Conservation (phyloP, 345 rosid genomes). For the Mangifera indica region DNA sequence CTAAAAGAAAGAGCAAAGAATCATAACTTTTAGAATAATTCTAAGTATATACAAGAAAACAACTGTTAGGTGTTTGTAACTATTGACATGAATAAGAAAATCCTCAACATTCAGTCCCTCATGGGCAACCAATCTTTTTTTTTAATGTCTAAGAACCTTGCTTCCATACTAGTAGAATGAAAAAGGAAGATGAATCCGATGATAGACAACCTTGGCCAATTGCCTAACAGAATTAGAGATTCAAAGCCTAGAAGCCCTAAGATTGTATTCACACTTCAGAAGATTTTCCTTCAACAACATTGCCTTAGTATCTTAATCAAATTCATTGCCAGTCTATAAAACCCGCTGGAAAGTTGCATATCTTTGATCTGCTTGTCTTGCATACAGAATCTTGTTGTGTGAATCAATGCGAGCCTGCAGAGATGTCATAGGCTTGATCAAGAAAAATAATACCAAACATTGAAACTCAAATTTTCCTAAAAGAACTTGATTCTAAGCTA, state of each 20-base stretch:
- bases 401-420: conserved; percentile 97
- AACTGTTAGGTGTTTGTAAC: background rate
- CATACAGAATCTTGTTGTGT: conserved; percentile 92
- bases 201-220: conserved; percentile 13
- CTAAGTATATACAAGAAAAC: conserved; percentile 36
- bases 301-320: conserved; percentile 81
- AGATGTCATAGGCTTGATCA: background rate
- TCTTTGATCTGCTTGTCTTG: conserved; percentile 97
- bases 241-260: conserved; percentile 56
- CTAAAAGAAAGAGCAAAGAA: background rate
- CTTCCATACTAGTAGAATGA: background rate
- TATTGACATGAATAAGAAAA: conserved; percentile 15
- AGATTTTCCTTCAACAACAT: conserved; percentile 90
- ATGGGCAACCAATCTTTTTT: conserved; percentile 16
- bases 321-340: conserved; percentile 85
- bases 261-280: conserved; percentile 74
- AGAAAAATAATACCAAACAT: background rate
- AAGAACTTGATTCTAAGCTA: background rate
- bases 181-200: conserved; percentile 6
- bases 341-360: conserved; percentile 92
- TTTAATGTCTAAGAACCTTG: background rate
- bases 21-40: conserved; percentile 16
- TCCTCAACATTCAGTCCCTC: conserved; percentile 23
- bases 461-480: background rate
- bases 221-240: background rate